Evolutionary conservation across 2,329 filamentous ascomycete species (phyloP), one percentile per base, ranked within the genome.

Genomic region (Xylaria sp.): DNA sequence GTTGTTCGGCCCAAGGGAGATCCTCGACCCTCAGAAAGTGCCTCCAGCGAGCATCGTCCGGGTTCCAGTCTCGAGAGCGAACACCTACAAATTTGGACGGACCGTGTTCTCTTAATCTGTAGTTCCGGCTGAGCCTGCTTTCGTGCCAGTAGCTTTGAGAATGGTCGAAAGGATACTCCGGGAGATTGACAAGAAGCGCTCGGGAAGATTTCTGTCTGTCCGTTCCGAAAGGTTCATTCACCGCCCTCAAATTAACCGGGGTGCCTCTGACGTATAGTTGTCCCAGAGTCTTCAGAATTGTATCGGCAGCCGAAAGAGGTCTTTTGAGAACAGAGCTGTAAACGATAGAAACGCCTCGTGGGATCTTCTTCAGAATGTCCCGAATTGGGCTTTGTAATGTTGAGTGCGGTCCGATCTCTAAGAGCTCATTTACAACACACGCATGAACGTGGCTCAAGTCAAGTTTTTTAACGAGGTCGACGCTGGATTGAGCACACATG

Each of bases 1-100:
- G 84, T 59, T 85, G 79, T 1, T 74, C 72, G 0, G 84, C 64
- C 84, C 84, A 86, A 0, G 82, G 80, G 4, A 78, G 72, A 8
- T 82, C 80, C 1, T 78, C 69, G 0, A 80, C 42, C 0, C 77
- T 75, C 1, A 86, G 74, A n/a, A 82, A 75, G 60, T 83, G 81
- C 8, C 83, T 76, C 85, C 85, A 86, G 1, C 66, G 57, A 3
- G 75, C 71, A 0, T 74, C 69, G 6, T 65, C 57, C 0, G 75
- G 69, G 35, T 75, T 69, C 68, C 71, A 74, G 25, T 75, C 73
- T 1, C 42, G 12, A 1, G 68, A 47, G 0, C 65, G 71, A 2
- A 64, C 67, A 5, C 77, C 77, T 4, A 81, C 70, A 10, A 79
- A 72, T 10, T 77, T 72, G 3, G 75, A 72, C 1, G 75, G 73